phyloP scores from a whole-genome alignment of 768 basidiomycete genomes.

The Myochromella boudieri region DNA sequence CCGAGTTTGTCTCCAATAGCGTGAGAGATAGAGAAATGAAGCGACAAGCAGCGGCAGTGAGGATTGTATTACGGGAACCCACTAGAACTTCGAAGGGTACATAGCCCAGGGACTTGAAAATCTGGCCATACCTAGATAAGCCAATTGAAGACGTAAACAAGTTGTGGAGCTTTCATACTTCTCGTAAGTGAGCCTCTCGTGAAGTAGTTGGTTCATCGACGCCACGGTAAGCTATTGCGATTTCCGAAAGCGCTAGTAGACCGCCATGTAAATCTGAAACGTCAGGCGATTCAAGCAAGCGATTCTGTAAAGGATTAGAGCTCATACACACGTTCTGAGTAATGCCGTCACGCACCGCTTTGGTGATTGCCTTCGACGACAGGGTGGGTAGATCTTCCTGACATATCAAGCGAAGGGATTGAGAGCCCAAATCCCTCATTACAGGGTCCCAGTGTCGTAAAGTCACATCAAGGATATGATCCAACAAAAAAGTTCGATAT shows the following conservation, averaged over 20 bases:
- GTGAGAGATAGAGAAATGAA: slow-evolving; percentile 69
- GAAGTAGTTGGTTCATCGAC: slow-evolving; percentile 25
- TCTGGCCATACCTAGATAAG: slow-evolving; percentile 38
- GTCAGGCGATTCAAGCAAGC: slow-evolving; percentile 64
- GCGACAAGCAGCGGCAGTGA: slow-evolving; percentile 70
- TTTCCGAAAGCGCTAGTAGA: slow-evolving; percentile 69
- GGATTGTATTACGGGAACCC: slow-evolving; percentile 66
- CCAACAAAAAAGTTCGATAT: slow-evolving; percentile 68
- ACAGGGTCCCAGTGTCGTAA: slow-evolving; percentile 87
- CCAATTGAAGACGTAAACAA: not conserved
- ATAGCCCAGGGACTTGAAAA: slow-evolving; percentile 56
- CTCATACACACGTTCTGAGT: not conserved
- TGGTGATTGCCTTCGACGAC: slow-evolving; percentile 46
- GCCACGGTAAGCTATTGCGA: slow-evolving; percentile 60
- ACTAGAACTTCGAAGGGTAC: slow-evolving; percentile 62
- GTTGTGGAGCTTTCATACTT: slow-evolving; percentile 36
- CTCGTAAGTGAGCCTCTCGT: slow-evolving; percentile 37
- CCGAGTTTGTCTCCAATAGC: slow-evolving; percentile 45
- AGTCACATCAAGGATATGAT: slow-evolving; percentile 72
- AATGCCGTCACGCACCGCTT: slow-evolving; percentile 42
- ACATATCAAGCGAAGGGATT: slow-evolving; percentile 71
- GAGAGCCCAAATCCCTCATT: slow-evolving; percentile 77
- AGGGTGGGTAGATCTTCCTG: slow-evolving; percentile 54
- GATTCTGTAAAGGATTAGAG: slow-evolving; percentile 37
- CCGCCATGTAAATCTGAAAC: slow-evolving; percentile 76